Evolutionary conservation across 2,329 filamentous ascomycete genomes (phyloP), one percentile per base, ranked within the genome.

Genomic region (Botryotinia globosa): DNA sequence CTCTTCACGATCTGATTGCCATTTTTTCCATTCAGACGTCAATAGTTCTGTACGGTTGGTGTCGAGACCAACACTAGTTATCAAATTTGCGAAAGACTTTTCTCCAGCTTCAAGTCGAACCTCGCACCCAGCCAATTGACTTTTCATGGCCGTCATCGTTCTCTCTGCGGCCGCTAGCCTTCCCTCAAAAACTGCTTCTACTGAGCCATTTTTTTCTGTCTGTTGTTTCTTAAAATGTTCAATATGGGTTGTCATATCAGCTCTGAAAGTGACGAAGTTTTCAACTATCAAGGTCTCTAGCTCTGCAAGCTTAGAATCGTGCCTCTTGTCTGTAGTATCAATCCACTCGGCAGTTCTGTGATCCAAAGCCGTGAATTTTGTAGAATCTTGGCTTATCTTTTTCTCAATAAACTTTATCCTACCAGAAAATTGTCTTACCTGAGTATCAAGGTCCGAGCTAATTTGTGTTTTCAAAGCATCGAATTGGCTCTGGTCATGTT

Each of bases 311-410:
- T 45, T 72, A 25, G 29, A 48, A 34, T 37, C 51, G 12, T 56
- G 37, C 25, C 58, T 67, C 16, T 39, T 48, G n/a, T 72, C 48
- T 16, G 32, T 67, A 18, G 37, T 58, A 29, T 39, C n/a, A 22
- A 72, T 32, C 69, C 62, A 72, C 22, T 72, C 62, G 12, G 69
- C 69, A 44, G 69, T 72, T 3, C 51, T 37, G 14, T 72, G 69
- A 29, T 72, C 69, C 29, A 72, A 72, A 7, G 69, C 58, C 9
- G 69, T 72, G 59, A 72, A 72, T 20, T 37, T 5, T 25, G 34
- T 32, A 37, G 69, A 65, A 20, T 72, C 48, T 51, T 72, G 51
- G 18, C 0, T 5, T 3, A 72, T 59, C 37, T 25, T 67, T 18
- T 59, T 72, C 25, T 72, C 69, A 10, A 67, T n/a, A 29, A 44